These are phyloP conservation scores for Tillandsia fasciculata DNA, from an alignment of 176 grass and related monocot genomes.

Conservation along the genomic window DNA sequence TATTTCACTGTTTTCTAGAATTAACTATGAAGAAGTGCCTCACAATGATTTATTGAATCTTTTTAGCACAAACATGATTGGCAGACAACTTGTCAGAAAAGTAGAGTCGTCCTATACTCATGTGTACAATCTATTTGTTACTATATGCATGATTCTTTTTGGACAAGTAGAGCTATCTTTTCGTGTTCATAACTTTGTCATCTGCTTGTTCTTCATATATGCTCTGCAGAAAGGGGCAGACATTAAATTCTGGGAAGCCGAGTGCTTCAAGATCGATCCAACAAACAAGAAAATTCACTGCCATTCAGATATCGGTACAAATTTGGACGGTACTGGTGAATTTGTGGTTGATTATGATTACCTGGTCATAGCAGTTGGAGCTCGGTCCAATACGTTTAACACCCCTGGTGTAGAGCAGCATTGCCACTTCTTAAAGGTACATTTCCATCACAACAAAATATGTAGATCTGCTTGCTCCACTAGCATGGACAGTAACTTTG, in stretches of 20 bases:
- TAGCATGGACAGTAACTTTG: background rate
- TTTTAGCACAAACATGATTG: too few species aligned
- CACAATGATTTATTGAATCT: too few species aligned
- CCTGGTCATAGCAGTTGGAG: constrained; percentile 76
- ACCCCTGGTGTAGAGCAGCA: constrained; percentile 80
- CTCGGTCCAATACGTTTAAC: constrained; percentile 73
- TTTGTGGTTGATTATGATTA: constrained; percentile 86
- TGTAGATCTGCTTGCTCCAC: background rate
- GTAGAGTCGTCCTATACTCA: background rate
- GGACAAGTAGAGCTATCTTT: background rate
- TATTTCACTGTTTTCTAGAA: too few species aligned
- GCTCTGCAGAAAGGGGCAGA: constrained; percentile 50
- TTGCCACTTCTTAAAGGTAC: constrained; percentile 88
- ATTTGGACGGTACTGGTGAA: constrained; percentile 74
- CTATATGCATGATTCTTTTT: constrained; percentile 1
- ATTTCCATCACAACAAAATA: constrained; percentile 5
- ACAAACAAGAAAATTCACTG: constrained; percentile 55
- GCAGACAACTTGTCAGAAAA: too few species aligned
- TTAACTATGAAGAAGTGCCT: too few species aligned
- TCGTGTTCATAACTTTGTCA: constrained; percentile 7
- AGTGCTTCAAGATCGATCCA: constrained; percentile 90
- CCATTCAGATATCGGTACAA: constrained; percentile 53
- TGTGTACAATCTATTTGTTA: background rate
- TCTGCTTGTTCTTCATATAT: constrained; percentile 9
- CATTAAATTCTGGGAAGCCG: constrained; percentile 68